phyloP scores from a whole-genome alignment of 192 early-diverging fungal species.

The Fimicolochytrium jonesii region DNA sequence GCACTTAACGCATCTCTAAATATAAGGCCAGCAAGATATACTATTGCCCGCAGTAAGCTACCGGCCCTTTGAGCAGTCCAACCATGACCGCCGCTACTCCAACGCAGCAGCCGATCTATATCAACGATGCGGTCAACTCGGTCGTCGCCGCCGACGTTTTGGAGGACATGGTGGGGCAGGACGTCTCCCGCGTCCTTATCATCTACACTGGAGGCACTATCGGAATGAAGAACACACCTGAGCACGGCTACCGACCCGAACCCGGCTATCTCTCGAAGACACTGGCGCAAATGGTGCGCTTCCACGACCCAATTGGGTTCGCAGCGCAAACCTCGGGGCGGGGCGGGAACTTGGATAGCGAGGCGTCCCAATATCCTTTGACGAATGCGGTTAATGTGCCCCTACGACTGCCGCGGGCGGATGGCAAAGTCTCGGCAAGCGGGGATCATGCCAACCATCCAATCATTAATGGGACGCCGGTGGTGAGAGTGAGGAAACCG shows the following conservation, averaged over 20 bases:
- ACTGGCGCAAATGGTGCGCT: slow-evolving; percentile 68
- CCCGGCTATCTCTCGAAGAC: slow-evolving; percentile 78
- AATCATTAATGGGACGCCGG: slow-evolving; percentile 45
- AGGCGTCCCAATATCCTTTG: slow-evolving; percentile 2
- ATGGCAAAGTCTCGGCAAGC: too few relatives aligned
- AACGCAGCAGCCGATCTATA: too few relatives aligned
- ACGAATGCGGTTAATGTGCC: slow-evolving; percentile 42
- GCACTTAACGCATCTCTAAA: too few relatives aligned
- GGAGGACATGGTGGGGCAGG: slow-evolving; percentile 28
- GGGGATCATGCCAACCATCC: too few relatives aligned
- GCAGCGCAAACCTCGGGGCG: not conserved
- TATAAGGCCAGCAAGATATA: too few relatives aligned
- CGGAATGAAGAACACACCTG: slow-evolving; percentile 69
- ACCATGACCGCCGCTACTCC: too few relatives aligned
- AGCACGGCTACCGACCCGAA: slow-evolving; percentile 43
- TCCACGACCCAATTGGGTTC: slow-evolving; percentile 59
- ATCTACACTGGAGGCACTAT: slow-evolving; percentile 98
- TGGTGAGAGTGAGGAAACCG: slow-evolving; percentile 29
- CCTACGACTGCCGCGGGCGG: slow-evolving; percentile 15
- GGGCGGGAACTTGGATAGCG: slow-evolving; percentile 6
- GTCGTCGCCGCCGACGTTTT: slow-evolving; percentile 19
- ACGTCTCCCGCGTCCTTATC: slow-evolving; percentile 60
- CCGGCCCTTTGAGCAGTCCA: too few relatives aligned
- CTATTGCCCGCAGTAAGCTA: too few relatives aligned
- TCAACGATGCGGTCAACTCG: slow-evolving; percentile 37